Evolutionary conservation across 768 basidiomycete genomes (phyloP), one percentile per base, ranked within the genome.

Genomic region (Psilocybe azurescens): DNA sequence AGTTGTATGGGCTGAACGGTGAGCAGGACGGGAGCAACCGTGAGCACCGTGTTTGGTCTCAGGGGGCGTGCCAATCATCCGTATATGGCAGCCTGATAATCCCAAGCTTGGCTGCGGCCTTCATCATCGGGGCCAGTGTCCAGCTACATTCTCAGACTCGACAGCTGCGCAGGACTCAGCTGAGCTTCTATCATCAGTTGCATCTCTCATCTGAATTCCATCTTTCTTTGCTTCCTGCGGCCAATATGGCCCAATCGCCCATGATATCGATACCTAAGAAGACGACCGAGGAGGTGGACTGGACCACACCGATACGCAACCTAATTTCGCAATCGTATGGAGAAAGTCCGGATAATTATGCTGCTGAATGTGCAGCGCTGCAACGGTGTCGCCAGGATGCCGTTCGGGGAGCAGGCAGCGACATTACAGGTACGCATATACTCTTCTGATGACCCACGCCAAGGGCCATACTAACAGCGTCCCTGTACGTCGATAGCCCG

Each of bases 351-450:
- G 94, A 96, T 61, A 86, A 87, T 67, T 99, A 98, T 73, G 77
- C 89, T 0, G 79, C 89, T 11, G 97, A 99, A 73, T 94, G 89
- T 73, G 86, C 89, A 11, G 78, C 88, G 2, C 85, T 99, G 16
- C 94, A 97, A 71, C 82, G 97, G 39, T 95, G 94, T 79, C 80
- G 97, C 29, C 95, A 98, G 74, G 97, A 99, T 71, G 97, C 97
- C 0, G 94, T 99, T 5, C 85, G 91, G 65, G 97, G 97, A 29
- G 97, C 97, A 33, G 97, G 97, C 1, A 97, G 95, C 72, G 97
- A 99, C 73, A 81, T 87, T 58, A 97, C 95, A n/a, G 94, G 94
- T 94, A 61, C 66, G 86, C 50, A 33, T 10, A 20, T 3, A 20
- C 33, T 4, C 36, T 14, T 47, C 1, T 48, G 3, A 16, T 7